Evolutionary conservation across 495 filamentous ascomycete genomes (phyloP).

Genomic region (Hyphodiscus hymeniophilus): DNA sequence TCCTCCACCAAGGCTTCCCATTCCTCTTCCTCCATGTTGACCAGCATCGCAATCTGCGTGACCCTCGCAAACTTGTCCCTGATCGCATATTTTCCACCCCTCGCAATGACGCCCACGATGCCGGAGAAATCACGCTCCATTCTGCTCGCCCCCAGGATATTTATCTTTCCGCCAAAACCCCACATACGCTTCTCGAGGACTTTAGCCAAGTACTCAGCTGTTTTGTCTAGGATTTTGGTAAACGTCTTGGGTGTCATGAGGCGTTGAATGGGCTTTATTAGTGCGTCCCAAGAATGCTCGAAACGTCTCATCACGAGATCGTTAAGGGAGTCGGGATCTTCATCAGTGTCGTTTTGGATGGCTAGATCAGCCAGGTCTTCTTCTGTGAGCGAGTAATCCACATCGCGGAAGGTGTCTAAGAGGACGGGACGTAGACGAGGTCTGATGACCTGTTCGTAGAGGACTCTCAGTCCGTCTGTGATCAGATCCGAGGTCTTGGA

Average conservation of each 20-base stretch:
- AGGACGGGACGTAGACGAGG: conserved; percentile 78
- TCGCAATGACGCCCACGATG: conserved; percentile 67
- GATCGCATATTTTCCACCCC: conserved; percentile 68
- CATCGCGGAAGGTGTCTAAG: conserved; percentile 82
- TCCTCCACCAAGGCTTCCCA: conserved; percentile 64
- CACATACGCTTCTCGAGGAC: conserved; percentile 87
- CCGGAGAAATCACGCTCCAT: conserved; percentile 84
- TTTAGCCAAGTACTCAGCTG: conserved; percentile 61
- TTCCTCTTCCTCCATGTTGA: conserved; percentile 97
- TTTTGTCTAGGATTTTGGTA: conserved; percentile 60
- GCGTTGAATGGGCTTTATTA: conserved; percentile 77
- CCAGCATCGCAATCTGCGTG: conserved; percentile 77
- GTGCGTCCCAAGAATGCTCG: conserved; percentile 69
- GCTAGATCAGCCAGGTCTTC: conserved; percentile 43
- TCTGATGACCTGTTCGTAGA: conserved; percentile 84
- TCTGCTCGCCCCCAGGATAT: conserved; percentile 72
- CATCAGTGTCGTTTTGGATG: conserved; percentile 35
- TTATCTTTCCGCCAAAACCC: conserved; percentile 74
- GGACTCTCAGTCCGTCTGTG: conserved; percentile 68
- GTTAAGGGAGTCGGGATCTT: conserved; percentile 37
- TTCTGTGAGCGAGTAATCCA: conserved; percentile 58
- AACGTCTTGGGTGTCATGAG: conserved; percentile 69
- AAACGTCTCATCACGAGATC: conserved; percentile 67
- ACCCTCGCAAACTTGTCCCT: conserved; percentile 73
- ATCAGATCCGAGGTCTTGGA: conserved; percentile 73